These are phyloP conservation scores for Mucor saturninus DNA, from an alignment of 371 early-diverging fungal genomes.

Conservation along the genomic window DNA sequence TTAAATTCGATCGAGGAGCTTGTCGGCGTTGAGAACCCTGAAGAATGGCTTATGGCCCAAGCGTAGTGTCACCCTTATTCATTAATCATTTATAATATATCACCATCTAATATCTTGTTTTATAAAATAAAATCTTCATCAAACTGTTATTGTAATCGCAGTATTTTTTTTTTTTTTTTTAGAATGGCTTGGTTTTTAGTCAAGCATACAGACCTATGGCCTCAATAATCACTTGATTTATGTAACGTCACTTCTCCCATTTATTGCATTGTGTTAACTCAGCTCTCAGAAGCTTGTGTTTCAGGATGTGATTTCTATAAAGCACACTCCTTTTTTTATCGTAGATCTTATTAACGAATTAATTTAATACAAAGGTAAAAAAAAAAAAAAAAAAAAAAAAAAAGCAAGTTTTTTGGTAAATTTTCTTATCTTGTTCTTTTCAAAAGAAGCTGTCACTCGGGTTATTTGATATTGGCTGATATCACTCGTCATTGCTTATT, in stretches of 20 bases:
- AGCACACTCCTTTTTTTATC: constrained; percentile 70
- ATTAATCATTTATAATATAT: not conserved
- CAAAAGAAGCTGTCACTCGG: not conserved
- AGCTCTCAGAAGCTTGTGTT: no score
- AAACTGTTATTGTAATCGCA: no score
- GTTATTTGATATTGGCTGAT: constrained; percentile 18
- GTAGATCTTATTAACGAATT: constrained; percentile 80
- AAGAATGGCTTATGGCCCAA: constrained; percentile 36
- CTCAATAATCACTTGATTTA: no score
- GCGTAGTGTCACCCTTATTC: constrained; percentile 8
- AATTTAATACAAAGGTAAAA: constrained; percentile 72
- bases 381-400: not conserved
- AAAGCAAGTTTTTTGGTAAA: not conserved
- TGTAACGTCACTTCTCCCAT: no score
- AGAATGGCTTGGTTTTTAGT: no score
- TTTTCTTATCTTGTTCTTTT: not conserved
- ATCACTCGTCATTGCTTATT: constrained; percentile 69
- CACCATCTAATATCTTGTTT: not conserved
- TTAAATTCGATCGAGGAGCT: constrained; percentile 32
- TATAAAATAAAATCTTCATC: no score
- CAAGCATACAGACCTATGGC: no score
- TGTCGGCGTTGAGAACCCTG: constrained; percentile 48
- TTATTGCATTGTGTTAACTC: no score
- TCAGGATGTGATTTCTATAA: no score
- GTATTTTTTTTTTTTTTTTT: no score